Evolutionary conservation across 495 filamentous ascomycete genomes (phyloP).

Genomic region (Apiosordaria backusii): DNA sequence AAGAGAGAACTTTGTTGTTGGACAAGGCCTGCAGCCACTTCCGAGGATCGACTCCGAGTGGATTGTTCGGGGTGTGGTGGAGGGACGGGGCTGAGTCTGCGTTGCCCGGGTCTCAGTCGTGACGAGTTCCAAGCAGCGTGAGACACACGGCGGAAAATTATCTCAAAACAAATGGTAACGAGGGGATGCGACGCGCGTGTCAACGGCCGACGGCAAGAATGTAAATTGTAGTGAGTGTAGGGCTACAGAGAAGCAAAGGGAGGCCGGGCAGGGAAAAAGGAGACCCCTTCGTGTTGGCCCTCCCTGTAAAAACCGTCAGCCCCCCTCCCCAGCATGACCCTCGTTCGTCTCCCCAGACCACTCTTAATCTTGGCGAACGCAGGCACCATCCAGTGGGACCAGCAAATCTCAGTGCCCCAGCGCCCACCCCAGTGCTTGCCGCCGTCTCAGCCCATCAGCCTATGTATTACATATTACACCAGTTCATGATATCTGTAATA

Average conservation of each 20-base stretch:
- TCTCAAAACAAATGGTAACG: conserved; percentile 27
- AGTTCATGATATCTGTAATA: background rate
- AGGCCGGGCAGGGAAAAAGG: conserved; percentile 7
- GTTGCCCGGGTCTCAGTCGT: conserved; percentile 15
- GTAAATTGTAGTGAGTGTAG: conserved; percentile 6
- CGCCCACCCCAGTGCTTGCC: conserved; percentile 15
- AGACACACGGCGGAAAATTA: conserved; percentile 1
- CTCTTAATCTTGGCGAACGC: conserved; percentile 5
- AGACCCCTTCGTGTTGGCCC: conserved; percentile 14
- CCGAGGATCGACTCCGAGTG: conserved; percentile 4
- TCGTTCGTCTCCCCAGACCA: conserved; percentile 5
- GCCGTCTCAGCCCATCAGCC: conserved; percentile 23
- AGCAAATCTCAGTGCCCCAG: conserved; percentile 11
- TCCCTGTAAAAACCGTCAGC: conserved; percentile 1
- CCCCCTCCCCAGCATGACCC: conserved; percentile 3
- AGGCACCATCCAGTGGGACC: background rate
- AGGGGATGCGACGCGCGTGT: conserved; percentile 27
- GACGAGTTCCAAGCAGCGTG: background rate
- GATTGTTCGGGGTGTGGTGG: conserved; percentile 2
- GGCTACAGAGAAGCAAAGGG: conserved; percentile 10
- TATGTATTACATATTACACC: background rate
- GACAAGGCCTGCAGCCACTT: conserved; percentile 23
- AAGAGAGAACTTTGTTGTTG: conserved; percentile 14
- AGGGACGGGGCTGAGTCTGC: conserved; percentile 6
- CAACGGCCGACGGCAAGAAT: conserved; percentile 14